phyloP scores from a whole-genome alignment of 2,329 filamentous ascomycete genomes.

The Botrytis tulipae region DNA sequence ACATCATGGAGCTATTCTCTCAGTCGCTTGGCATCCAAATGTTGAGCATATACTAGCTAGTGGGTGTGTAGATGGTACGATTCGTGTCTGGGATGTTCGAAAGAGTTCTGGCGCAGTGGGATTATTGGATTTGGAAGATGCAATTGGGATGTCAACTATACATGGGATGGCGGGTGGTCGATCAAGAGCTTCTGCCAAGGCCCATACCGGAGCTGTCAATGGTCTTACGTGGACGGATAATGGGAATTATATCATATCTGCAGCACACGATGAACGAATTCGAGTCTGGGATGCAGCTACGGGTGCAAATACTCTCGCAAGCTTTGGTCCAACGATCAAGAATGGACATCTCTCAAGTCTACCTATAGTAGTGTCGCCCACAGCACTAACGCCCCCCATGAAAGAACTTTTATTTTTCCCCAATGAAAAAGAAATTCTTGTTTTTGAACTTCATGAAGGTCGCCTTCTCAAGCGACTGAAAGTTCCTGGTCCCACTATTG shows the following conservation, averaged over 20 bases:
- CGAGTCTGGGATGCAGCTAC: conserved; percentile 81
- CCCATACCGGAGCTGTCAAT: conserved; percentile 81
- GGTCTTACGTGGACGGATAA: conserved; percentile 82
- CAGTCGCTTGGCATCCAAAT: conserved; percentile 77
- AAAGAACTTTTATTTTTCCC: conserved; percentile 75
- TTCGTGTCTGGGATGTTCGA: conserved; percentile 84
- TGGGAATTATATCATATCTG: conserved; percentile 71
- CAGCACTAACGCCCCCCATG: conserved; percentile 52
- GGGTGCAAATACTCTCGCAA: conserved; percentile 82
- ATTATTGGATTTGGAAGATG: conserved; percentile 80
- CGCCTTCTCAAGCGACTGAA: conserved; percentile 68
- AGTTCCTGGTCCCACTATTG: conserved; percentile 56
- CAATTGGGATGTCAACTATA: conserved; percentile 59
- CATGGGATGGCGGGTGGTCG: conserved; percentile 39
- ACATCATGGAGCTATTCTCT: conserved; percentile 64
- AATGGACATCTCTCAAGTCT: conserved; percentile 66
- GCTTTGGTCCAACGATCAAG: conserved; percentile 78
- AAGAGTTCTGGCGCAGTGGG: conserved; percentile 74
- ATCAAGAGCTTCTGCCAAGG: conserved; percentile 54
- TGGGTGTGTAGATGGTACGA: conserved; percentile 79
- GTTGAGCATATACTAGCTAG: conserved; percentile 78
- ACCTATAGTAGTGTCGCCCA: conserved; percentile 63
- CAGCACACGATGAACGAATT: conserved; percentile 80
- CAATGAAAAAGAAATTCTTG: conserved; percentile 76
- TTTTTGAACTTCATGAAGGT: conserved; percentile 78